Base-by-base conservation (phyloP, 2,329 filamentous ascomycete genomes). In the Paracorniculantispora psalliotae region DNA sequence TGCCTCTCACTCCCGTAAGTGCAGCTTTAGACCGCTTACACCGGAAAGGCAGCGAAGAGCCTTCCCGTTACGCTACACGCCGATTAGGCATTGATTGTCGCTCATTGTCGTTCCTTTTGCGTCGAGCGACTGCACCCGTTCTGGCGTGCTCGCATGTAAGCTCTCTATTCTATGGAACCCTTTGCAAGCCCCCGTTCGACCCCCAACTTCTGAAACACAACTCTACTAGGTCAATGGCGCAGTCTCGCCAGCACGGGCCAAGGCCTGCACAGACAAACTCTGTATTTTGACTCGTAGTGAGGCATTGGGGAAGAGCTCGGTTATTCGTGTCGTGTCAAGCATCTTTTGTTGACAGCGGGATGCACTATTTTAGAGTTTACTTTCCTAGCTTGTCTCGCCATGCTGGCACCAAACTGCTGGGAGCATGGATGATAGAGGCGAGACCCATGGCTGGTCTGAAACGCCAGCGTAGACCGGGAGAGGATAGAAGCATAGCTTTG, bases 191-290 rank as follows among this genome's bases (percentile, higher is more conserved):
- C 53, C 43, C 6, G 10, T 21, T 28, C 17, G 23, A 48, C 28
- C 37, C 53, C 53, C 53, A 48, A 39, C 30, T 56, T 56, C 53
- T 47, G 44, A 56, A 56, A 48, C 41, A 37, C 30, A 28, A 19
- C 47, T 30, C 28, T 35, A n/a, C 17, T 8, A 56, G 28, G 15
- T 41, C 53, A 28, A 19, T 39, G 33, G 39, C 28, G 43, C 53
- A 21, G 35, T n/a, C 33, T 37, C n/a, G 13, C 43, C 23, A n/a
- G 28, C 53, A 56, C 43, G 12, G 53, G 33, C 53, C 43, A 54
- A 54, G 43, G 28, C 52, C 21, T 56, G 53, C 53, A 56, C 43
- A 48, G 53, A 56, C 53, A 56, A 47, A 44, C 15, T 28, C 10
- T 13, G 15, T 30, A 4, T 41, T 30, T 37, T 28, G 41, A 19